phyloP scores from a whole-genome alignment of 2,329 filamentous ascomycete genomes.

The Ophiosphaerella korrae region DNA sequence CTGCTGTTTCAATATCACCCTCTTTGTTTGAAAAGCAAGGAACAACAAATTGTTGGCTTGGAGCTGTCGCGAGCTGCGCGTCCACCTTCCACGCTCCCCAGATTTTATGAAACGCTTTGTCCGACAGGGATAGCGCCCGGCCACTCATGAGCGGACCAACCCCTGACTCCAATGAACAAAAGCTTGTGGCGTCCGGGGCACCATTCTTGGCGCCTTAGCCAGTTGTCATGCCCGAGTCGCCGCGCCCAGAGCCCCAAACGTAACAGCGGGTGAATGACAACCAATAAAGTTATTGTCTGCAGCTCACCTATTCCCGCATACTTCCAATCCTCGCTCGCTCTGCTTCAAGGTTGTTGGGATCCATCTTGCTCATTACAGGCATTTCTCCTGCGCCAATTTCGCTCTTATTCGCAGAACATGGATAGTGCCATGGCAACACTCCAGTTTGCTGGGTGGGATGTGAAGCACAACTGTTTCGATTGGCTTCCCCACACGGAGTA shows the following conservation, averaged over 20 bases:
- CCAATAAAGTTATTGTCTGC: constrained; percentile 18
- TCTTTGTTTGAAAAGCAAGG: background rate
- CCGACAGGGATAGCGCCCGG: constrained; percentile 25
- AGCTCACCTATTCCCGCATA: constrained; percentile 21
- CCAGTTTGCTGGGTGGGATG: constrained; percentile 7
- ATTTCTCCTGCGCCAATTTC: constrained; percentile 27
- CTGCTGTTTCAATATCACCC: background rate
- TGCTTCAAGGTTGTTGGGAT: constrained; percentile 1
- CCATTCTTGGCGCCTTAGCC: constrained; percentile 27
- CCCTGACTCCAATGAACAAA: constrained; percentile 21
- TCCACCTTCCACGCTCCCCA: constrained; percentile 23
- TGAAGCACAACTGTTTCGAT: constrained; percentile 14
- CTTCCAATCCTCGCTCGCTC: constrained; percentile 18
- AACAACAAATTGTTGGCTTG: constrained; percentile 4
- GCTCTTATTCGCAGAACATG: constrained; percentile 25
- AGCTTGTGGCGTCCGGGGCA: constrained; percentile 26
- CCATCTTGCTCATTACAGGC: constrained; percentile 19
- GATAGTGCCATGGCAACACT: constrained; percentile 8
- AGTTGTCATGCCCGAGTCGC: constrained; percentile 16
- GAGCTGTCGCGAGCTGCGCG: constrained; percentile 5
- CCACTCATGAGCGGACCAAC: constrained; percentile 18
- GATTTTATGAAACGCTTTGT: constrained; percentile 25
- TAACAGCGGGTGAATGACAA: constrained; percentile 18
- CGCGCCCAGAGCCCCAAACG: constrained; percentile 14
- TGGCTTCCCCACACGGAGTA: constrained; percentile 19